Evolutionary conservation across 148 eudicot genomes (phyloP), one percentile per base, ranked within the genome.

Genomic region (Drosera capensis): DNA sequence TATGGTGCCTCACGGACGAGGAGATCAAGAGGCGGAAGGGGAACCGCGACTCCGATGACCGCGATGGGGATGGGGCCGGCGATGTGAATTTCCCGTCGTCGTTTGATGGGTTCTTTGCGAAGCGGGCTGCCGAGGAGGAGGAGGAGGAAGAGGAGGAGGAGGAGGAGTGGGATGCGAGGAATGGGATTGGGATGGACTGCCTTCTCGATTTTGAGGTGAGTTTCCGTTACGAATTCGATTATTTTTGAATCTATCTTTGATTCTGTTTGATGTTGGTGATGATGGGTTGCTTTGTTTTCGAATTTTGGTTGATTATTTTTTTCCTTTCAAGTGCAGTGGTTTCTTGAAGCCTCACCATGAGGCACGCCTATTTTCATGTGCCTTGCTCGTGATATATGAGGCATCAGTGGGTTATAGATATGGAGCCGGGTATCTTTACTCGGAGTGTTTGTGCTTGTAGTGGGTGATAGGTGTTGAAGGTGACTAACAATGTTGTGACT

Each of bases 141-240:
- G 54, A 14, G 0, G 54, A 39, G 13, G 58, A 40, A 15, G 48
- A 21, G 31, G 25, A 48, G 8, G 57, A 22, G 31, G 37, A 35
- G 42, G 42, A 66, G 16, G 70, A 46, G 24, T 63, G 61, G 68
- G 77, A 73, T 14, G 49, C 79, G 51, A 61, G 55, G 45, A 55
- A 63, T 35, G 63, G 73, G 7, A 71, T 82, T 54, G 94, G 94
- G 8, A 59, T 68, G 50, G 94, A 82, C 16, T 63, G 66, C 24
- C 75, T 86, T 43, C 75, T 82, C 25, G 86, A 82, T 60, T 55
- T 49, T 30, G 82, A 82, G 85, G 94, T 82, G 54, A 19, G n/a
- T 31, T 21, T 30, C 41, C 11, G n/a, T n/a, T n/a, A n/a, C n/a
- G n/a, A n/a, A n/a, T n/a, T n/a, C n/a, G n/a, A n/a, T n/a, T n/a